Percentiles rank a stretch among this genome's conserved stretches.
Conservation (phyloP, 345 rosid genomes). For the Viola odorata region DNA sequence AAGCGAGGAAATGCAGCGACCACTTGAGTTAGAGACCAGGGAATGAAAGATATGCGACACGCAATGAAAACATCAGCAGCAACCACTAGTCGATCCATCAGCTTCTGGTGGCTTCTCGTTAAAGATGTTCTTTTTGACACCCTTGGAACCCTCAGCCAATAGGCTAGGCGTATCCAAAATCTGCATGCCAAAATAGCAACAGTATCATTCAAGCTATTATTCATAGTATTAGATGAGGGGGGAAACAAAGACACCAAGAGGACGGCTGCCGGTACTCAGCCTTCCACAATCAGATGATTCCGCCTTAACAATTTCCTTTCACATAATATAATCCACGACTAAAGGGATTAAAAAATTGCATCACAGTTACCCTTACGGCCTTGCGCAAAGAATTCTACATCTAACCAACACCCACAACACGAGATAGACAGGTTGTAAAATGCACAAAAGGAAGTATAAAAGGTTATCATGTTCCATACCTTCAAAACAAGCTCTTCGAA, state of each 20-base stretch:
- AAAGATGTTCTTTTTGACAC: constrained; percentile 79
- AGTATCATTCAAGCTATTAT: background rate
- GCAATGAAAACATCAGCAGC: constrained; percentile 45
- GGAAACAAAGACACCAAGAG: too few species aligned
- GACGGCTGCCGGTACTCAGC: too few species aligned
- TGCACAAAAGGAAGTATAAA: background rate
- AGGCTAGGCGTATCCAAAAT: constrained; percentile 89
- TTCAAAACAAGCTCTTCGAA: constrained; percentile 96
- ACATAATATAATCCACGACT: too few species aligned
- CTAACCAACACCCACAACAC: background rate
- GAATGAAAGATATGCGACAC: background rate
- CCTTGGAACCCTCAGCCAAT: constrained; percentile 62
- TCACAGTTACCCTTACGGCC: too few species aligned
- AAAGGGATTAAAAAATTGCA: too few species aligned
- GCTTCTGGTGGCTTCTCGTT: constrained; percentile 56
- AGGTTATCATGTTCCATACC: constrained; percentile 32
- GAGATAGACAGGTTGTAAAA: background rate
- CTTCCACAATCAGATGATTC: too few species aligned
- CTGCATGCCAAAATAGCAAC: constrained; percentile 30
- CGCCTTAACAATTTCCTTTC: too few species aligned
- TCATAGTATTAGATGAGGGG: background rate
- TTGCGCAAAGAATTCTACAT: too few species aligned
- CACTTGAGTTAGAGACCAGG: constrained; percentile 5
- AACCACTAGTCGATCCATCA: constrained; percentile 41
- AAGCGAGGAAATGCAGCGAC: background rate